Evolutionary conservation across 2,329 filamentous ascomycete species (phyloP).

Genomic region (Didymella lethalis): DNA sequence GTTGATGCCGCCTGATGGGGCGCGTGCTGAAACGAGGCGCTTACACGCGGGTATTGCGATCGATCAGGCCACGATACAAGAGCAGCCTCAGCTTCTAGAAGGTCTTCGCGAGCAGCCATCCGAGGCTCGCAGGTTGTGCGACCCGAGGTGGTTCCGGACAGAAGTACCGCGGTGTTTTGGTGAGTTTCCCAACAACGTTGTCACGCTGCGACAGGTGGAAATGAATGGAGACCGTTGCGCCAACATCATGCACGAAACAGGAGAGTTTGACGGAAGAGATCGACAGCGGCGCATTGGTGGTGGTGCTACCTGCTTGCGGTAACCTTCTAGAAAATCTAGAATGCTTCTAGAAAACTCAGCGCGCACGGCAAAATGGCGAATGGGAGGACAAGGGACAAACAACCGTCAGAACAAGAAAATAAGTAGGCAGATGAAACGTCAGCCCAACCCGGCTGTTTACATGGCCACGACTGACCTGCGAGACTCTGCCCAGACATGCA

Average conservation of each 20-base stretch:
- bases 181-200: slow-evolving; percentile 29
- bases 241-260: slow-evolving; percentile 31
- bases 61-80: slow-evolving; percentile 15
- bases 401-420: slow-evolving; percentile 2
- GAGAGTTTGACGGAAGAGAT: slow-evolving; percentile 33
- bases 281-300: slow-evolving; percentile 33
- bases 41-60: slow-evolving; percentile 29
- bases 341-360: slow-evolving; percentile 29
- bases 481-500: slow-evolving; percentile 10
- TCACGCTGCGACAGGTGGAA: slow-evolving; percentile 21
- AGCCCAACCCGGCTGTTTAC: slow-evolving; percentile 20
- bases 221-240: slow-evolving; percentile 28
- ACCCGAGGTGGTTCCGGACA: slow-evolving; percentile 10
- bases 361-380: slow-evolving; percentile 30
- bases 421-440: slow-evolving; percentile 32
- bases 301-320: slow-evolving; percentile 34
- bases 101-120: slow-evolving; percentile 28
- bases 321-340: slow-evolving; percentile 45
- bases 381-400: slow-evolving; percentile 25
- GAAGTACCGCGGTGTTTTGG: slow-evolving; percentile 16
- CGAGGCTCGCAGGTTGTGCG: slow-evolving; percentile 16
- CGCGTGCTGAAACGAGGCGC: slow-evolving; percentile 37
- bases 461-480: slow-evolving; percentile 14
- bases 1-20: slow-evolving; percentile 22
- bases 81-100: slow-evolving; percentile 28